A percentile compares a stretch with the other conserved stretches of the same genome.
Conservation (phyloP, 2,329 filamentous ascomycete genomes). For the Epichloe gansuensis region DNA sequence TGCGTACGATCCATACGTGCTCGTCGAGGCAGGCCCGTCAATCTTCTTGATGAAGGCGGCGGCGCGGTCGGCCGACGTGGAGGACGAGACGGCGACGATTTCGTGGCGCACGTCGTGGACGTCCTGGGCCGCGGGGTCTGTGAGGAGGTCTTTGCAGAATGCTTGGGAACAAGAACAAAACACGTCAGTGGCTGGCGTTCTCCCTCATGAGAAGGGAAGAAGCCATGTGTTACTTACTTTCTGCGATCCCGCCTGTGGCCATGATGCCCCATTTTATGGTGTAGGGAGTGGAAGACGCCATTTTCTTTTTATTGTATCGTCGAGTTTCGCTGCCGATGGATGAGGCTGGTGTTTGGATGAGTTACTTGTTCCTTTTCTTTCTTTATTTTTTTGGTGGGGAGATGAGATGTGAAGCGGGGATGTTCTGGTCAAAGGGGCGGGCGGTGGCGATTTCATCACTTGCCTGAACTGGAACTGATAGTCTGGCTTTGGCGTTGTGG, state of each 20-base stretch:
- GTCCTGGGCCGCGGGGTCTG: slow-evolving; percentile 56
- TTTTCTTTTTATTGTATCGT: slow-evolving; percentile 8
- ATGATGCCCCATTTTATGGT: slow-evolving; percentile 48
- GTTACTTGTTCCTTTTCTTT: not conserved
- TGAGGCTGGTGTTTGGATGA: too few species aligned
- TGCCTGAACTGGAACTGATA: not conserved
- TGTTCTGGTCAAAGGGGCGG: not conserved
- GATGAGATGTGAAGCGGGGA: not conserved
- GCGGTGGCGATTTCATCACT: not conserved
- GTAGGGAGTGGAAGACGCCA: slow-evolving; percentile 30
- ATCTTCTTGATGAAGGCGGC: slow-evolving; percentile 60
- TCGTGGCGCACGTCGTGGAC: slow-evolving; percentile 65
- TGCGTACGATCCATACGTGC: slow-evolving; percentile 69
- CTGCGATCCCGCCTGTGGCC: slow-evolving; percentile 47
- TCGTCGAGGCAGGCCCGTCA: slow-evolving; percentile 54
- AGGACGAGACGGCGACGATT: slow-evolving; percentile 70
- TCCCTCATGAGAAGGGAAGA: not conserved
- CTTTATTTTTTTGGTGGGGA: not conserved
- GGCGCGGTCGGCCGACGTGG: slow-evolving; percentile 57
- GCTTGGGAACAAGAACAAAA: slow-evolving; percentile 21
- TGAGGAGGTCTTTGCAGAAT: slow-evolving; percentile 68
- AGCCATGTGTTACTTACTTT: slow-evolving; percentile 28
- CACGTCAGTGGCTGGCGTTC: not conserved
- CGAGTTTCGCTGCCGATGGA: not conserved
- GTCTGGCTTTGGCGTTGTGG: too few species aligned